phyloP scores from a whole-genome alignment of 306 rosid genomes.

The Alnus glutinosa region DNA sequence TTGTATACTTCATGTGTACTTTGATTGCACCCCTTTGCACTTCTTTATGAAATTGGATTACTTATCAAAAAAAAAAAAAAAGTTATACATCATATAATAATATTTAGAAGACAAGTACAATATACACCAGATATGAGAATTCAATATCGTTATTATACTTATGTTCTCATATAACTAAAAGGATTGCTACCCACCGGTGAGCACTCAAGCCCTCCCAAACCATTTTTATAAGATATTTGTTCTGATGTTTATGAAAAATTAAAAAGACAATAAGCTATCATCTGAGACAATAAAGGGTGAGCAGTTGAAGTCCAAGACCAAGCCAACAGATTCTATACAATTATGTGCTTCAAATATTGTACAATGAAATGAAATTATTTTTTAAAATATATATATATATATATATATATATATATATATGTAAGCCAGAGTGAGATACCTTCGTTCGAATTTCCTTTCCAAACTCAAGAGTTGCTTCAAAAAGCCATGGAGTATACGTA shows the following conservation, averaged over 20 bases:
- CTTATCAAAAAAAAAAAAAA: too few relatives aligned
- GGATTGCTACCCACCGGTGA: not conserved
- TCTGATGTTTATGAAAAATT: not conserved
- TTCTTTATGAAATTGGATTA: too few relatives aligned
- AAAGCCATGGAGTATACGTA: slow-evolving; percentile 58
- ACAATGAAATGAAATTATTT: slow-evolving; percentile 15
- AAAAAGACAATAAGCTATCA: not conserved
- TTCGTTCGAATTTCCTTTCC: slow-evolving; percentile 50
- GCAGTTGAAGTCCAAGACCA: not conserved
- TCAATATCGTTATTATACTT: not conserved
- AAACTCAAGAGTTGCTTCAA: slow-evolving; percentile 58
- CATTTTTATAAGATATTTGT: not conserved
- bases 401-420: slow-evolving; percentile 4
- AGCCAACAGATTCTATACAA: not conserved
- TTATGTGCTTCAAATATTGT: not conserved
- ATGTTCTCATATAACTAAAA: not conserved
- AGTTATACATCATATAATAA: too few relatives aligned
- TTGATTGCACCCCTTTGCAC: too few relatives aligned
- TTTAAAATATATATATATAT: slow-evolving; percentile 13
- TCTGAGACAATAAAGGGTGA: not conserved
- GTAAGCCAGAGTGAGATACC: slow-evolving; percentile 48
- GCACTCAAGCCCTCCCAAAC: not conserved
- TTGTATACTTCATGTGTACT: too few relatives aligned
- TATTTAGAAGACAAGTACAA: too few relatives aligned
- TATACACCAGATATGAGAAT: not conserved